A percentile compares a stretch with the other conserved stretches of the same genome.
Conservation (phyloP, 2,329 filamentous ascomycete genomes). For the Fusarium sp. region DNA sequence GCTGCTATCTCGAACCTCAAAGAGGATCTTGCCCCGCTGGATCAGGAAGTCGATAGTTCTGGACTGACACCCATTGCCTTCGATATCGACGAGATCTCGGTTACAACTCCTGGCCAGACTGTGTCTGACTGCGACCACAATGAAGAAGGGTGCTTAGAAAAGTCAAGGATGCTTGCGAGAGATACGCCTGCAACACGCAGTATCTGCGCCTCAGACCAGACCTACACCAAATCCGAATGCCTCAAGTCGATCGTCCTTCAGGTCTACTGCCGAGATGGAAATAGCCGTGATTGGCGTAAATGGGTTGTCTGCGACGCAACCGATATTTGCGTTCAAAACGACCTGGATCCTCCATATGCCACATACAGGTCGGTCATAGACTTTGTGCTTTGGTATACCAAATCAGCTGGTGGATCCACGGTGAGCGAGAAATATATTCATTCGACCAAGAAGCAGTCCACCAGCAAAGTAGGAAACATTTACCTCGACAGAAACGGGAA, state of each 20-base stretch:
- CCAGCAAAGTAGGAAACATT: background rate
- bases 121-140: background rate
- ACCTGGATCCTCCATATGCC: background rate
- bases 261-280: background rate
- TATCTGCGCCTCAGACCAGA: background rate
- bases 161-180: background rate
- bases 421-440: background rate
- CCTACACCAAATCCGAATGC: background rate
- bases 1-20: background rate
- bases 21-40: background rate
- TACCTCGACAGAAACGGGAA: background rate
- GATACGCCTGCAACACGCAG: background rate
- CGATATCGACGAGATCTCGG: background rate
- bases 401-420: background rate
- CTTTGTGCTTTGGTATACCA: background rate
- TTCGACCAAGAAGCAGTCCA: background rate
- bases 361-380: background rate
- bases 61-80: background rate
- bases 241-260: background rate
- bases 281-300: background rate
- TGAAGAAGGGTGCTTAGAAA: background rate
- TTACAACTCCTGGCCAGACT: background rate
- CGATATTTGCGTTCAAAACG: background rate
- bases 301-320: background rate
- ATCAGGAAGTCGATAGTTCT: background rate